phyloP scores from a whole-genome alignment of 148 eudicot species.

The Linanthus parryae region DNA sequence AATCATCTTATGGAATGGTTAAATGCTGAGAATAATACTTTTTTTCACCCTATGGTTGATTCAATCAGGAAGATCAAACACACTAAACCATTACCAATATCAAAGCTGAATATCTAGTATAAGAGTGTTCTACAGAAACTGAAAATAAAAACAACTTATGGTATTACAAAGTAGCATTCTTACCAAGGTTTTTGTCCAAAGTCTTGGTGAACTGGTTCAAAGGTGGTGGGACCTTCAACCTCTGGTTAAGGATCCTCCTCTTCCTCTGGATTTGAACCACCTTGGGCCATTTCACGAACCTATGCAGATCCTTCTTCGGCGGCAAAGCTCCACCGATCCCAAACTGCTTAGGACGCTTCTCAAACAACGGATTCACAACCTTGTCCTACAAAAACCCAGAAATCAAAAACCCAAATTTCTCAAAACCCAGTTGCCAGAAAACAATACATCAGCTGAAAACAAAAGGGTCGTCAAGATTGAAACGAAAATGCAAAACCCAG shows the following conservation, averaged over 20 bases:
- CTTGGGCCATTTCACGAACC: constrained; percentile 56
- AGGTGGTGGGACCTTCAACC: constrained; percentile 57
- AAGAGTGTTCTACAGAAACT: too few relatives aligned
- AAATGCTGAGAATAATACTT: too few relatives aligned
- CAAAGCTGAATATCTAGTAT: too few relatives aligned
- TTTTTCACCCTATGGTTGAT: too few relatives aligned
- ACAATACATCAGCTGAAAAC: too few relatives aligned
- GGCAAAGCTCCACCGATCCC: constrained; percentile 63
- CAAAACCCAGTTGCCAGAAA: background rate
- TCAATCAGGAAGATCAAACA: too few relatives aligned
- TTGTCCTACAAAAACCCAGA: constrained; percentile 23
- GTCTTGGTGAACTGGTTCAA: constrained; percentile 61
- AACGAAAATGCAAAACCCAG: constrained; percentile 8
- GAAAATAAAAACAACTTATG: too few relatives aligned
- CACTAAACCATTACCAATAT: too few relatives aligned
- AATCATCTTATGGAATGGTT: too few relatives aligned
- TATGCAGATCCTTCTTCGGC: constrained; percentile 47
- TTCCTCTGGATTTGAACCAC: constrained; percentile 60
- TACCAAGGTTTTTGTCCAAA: constrained; percentile 47
- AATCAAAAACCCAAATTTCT: too few relatives aligned
- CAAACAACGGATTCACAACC: constrained; percentile 45
- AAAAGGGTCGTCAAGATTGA: too few relatives aligned
- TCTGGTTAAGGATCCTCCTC: constrained; percentile 51
- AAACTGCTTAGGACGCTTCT: constrained; percentile 55
- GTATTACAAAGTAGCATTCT: constrained; percentile 1